Percentiles rank a stretch among this genome's conserved stretches.
These are phyloP conservation scores for Lentinula novae-zelandiae DNA, from an alignment of 1,284 basidiomycete species.

Conservation along the genomic window DNA sequence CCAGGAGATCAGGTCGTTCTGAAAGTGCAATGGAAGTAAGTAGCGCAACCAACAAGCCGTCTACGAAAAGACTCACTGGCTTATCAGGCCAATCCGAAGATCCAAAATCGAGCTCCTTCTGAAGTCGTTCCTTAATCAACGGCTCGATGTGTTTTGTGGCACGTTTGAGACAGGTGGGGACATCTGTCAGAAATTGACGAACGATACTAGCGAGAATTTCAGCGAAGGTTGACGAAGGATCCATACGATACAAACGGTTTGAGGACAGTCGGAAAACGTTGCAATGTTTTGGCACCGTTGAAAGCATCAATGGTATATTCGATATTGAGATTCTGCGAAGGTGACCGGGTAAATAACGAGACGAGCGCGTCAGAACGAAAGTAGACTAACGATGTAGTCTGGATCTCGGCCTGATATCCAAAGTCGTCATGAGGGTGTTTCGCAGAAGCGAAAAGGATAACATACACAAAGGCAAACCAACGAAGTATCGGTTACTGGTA, in stretches of 20 bases:
- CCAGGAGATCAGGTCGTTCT: constrained; percentile 22
- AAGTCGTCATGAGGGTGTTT: neutral
- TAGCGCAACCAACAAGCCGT: neutral
- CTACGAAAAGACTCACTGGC: constrained; percentile 14
- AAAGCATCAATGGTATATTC: constrained; percentile 8
- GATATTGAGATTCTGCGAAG: constrained; percentile 9
- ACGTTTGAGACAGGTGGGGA: constrained; percentile 8
- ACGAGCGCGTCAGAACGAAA: neutral
- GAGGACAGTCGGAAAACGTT: constrained; percentile 2
- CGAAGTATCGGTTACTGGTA: constrained; percentile 14
- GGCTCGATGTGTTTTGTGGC: constrained; percentile 19
- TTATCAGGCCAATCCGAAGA: constrained; percentile 20
- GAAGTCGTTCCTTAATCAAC: constrained; percentile 21
- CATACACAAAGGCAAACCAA: constrained; percentile 15
- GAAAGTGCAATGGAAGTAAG: neutral
- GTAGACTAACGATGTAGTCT: constrained; percentile 6
- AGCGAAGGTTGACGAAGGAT: neutral
- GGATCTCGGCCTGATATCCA: constrained; percentile 6
- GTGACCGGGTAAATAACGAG: neutral
- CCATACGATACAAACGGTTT: constrained; percentile 5
- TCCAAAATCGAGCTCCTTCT: constrained; percentile 19
- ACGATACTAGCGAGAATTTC: constrained; percentile 15
- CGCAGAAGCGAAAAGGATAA: too few species aligned
- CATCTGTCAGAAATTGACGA: constrained; percentile 13
- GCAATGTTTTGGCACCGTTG: neutral